Percentiles rank a stretch among this genome's conserved stretches.
Evolutionary conservation across 2,329 filamentous ascomycete species (phyloP).

Genomic region (Myriosclerotinia curreyana): DNA sequence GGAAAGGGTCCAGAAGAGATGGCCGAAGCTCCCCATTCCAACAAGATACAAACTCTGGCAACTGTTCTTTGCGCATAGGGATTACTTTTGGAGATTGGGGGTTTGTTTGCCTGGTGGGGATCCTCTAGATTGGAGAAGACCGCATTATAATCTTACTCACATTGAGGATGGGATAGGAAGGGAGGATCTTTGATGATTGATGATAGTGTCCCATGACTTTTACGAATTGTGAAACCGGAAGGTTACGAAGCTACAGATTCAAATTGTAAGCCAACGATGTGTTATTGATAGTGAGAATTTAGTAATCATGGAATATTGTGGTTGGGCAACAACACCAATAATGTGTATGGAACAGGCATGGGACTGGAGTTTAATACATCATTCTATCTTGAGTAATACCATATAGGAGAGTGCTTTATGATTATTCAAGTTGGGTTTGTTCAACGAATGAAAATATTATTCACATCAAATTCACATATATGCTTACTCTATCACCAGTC

Average conservation of each 20-base stretch:
- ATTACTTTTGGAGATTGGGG: conserved; percentile 94
- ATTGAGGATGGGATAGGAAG: conserved; percentile 22
- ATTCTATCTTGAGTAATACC: too few species aligned
- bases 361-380: not conserved
- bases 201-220: not conserved
- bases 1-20: conserved; percentile 17
- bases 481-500: not conserved
- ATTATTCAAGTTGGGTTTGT: not conserved
- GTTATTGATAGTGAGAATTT: not conserved
- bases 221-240: not conserved
- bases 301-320: not conserved
- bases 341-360: not conserved
- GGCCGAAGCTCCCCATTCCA: conserved; percentile 31
- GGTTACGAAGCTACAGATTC: not conserved
- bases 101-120: conserved; percentile 82
- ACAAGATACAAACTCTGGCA: conserved; percentile 77
- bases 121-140: conserved; percentile 62
- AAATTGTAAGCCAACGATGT: not conserved
- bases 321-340: not conserved
- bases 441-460: not conserved
- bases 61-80: conserved; percentile 86
- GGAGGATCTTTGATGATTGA: conserved; percentile 1
- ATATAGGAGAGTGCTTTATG: not conserved
- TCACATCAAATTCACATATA: not conserved
- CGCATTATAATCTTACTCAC: conserved; percentile 45